A percentile compares a stretch with the other conserved stretches of the same genome.
Conservation (phyloP, 2,329 filamentous ascomycete species). For the Lecanicillium sp. region DNA sequence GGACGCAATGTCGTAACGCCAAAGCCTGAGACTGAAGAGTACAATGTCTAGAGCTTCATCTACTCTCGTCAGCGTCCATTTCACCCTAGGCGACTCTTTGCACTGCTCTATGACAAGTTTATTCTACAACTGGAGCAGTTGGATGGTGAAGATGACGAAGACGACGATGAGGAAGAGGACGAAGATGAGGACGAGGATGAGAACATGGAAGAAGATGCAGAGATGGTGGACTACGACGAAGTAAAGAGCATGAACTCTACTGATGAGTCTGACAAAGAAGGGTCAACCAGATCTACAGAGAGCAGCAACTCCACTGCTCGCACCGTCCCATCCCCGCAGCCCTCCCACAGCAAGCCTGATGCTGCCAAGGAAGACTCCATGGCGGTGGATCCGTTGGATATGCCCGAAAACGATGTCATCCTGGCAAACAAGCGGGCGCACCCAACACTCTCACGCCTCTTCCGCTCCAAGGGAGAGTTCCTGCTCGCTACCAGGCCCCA, state of each 20-base stretch:
- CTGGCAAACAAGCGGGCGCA: slow-evolving; percentile 48
- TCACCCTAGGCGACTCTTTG: slow-evolving; percentile 38
- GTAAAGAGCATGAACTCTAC: slow-evolving; percentile 17
- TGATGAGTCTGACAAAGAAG: slow-evolving; percentile 3
- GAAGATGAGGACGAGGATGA: slow-evolving; percentile 22
- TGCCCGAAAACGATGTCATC: slow-evolving; percentile 33
- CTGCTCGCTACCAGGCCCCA: slow-evolving; percentile 51
- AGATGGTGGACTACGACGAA: slow-evolving; percentile 12
- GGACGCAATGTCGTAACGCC: slow-evolving; percentile 49
- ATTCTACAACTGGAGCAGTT: slow-evolving; percentile 39
- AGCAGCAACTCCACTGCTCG: slow-evolving; percentile 9
- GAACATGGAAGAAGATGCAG: slow-evolving; percentile 10
- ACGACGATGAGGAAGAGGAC: slow-evolving; percentile 23
- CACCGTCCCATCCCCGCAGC: slow-evolving; percentile 10
- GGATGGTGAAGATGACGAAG: slow-evolving; percentile 25
- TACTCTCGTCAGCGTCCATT: slow-evolving; percentile 54
- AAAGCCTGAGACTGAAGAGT: slow-evolving; percentile 66
- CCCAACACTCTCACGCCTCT: slow-evolving; percentile 44
- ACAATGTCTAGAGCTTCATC: slow-evolving; percentile 64
- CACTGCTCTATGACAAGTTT: slow-evolving; percentile 39
- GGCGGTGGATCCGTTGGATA: slow-evolving; percentile 20
- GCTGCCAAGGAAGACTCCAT: slow-evolving; percentile 12
- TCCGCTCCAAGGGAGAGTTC: slow-evolving; percentile 57
- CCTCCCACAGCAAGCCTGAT: background rate
- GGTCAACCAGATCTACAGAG: slow-evolving; percentile 3